phyloP scores from a whole-genome alignment of 768 basidiomycete genomes.

The Boletus speciosus region DNA sequence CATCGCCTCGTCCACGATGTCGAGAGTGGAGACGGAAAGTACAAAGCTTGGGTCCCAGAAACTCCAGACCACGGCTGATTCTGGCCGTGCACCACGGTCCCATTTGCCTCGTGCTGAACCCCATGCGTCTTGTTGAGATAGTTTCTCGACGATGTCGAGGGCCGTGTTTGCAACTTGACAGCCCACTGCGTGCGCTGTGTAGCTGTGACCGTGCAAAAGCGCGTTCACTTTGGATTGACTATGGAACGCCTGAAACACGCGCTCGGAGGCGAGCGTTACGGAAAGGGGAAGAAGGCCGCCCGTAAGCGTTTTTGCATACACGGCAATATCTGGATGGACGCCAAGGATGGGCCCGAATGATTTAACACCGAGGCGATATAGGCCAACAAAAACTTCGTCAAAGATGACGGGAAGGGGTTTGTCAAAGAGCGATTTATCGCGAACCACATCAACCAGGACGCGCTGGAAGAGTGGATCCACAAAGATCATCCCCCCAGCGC shows the following conservation, averaged over 20 bases:
- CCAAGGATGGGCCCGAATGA: constrained; percentile 66
- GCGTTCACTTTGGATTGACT: constrained; percentile 78
- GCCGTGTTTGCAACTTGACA: constrained; percentile 89
- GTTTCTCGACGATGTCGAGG: constrained; percentile 57
- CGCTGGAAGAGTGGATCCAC: constrained; percentile 97
- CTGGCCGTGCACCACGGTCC: constrained; percentile 27
- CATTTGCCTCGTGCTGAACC: constrained; percentile 55
- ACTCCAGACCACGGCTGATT: constrained; percentile 60
- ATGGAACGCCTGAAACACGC: constrained; percentile 77
- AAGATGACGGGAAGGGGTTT: constrained; percentile 83
- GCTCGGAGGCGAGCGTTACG: constrained; percentile 75
- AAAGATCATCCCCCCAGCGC: constrained; percentile 96
- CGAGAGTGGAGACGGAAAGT: constrained; percentile 50
- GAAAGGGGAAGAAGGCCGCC: constrained; percentile 89
- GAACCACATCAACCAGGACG: constrained; percentile 76
- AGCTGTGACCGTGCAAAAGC: constrained; percentile 91
- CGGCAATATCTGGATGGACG: constrained; percentile 79
- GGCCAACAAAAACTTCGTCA: constrained; percentile 93
- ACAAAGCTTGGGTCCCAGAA: constrained; percentile 83
- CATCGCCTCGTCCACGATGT: constrained; percentile 72
- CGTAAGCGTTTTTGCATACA: constrained; percentile 90
- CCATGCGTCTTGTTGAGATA: constrained; percentile 54
- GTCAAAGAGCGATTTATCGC: constrained; percentile 39
- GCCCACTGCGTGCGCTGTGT: constrained; percentile 91
- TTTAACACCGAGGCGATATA: constrained; percentile 80